Evolutionary conservation across 2,329 filamentous ascomycete genomes (phyloP).

Genomic region (Colletotrichum sp.): DNA sequence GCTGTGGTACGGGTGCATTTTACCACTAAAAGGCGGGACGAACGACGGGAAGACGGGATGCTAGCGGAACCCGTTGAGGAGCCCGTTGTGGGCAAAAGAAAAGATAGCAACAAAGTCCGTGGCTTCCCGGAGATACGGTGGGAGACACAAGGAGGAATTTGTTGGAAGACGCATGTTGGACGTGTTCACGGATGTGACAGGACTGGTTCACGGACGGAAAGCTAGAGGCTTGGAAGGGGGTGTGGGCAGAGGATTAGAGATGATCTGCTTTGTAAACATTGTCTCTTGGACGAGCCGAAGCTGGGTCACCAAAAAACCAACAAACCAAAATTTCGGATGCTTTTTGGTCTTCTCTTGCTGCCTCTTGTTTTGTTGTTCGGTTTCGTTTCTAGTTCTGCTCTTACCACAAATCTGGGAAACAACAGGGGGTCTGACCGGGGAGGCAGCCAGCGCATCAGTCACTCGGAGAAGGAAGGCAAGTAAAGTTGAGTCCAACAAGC

Average conservation of each 20-base stretch:
- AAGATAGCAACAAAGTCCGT: not conserved
- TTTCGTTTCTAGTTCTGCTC: not conserved
- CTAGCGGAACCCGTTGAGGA: constrained; percentile 15
- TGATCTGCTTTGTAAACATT: not conserved
- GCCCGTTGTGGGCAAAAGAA: not conserved
- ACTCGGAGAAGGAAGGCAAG: not conserved
- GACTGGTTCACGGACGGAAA: not conserved
- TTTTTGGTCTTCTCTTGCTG: not conserved
- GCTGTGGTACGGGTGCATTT: not conserved
- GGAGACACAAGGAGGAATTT: not conserved
- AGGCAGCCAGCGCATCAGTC: not conserved
- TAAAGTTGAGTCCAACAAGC: not conserved
- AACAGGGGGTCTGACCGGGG: constrained; percentile 1
- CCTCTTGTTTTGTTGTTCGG: not conserved
- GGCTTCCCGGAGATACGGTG: not conserved
- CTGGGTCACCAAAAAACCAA: not conserved
- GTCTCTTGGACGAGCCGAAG: not conserved
- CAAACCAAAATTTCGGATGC: not conserved
- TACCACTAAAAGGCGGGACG: not conserved
- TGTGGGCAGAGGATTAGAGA: not conserved
- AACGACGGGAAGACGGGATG: constrained; percentile 16
- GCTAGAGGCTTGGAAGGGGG: not conserved
- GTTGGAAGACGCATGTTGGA: not conserved
- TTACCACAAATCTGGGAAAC: not conserved
- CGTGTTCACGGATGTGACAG: not conserved